These are phyloP conservation scores for Populus ilicifolia DNA, from an alignment of 345 rosid genomes.

Conservation along the genomic window DNA sequence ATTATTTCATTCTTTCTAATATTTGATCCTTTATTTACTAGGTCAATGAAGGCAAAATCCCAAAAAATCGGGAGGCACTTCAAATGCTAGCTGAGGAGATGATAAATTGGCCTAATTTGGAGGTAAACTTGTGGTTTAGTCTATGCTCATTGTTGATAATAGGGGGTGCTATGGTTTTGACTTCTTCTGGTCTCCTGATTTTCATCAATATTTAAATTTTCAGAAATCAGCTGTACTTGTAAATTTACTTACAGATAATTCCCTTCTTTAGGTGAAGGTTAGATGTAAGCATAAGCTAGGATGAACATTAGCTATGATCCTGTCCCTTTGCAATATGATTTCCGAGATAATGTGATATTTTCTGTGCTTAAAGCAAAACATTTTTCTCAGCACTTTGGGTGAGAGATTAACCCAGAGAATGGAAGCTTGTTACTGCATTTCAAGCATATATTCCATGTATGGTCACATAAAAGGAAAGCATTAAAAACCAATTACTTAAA, in stretches of 20 bases:
- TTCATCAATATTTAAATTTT: background rate
- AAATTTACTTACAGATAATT: background rate
- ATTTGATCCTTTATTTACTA: conserved; percentile 24
- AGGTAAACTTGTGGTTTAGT: conserved; percentile 43
- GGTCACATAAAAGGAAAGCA: too few species aligned
- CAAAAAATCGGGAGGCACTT: conserved; percentile 64
- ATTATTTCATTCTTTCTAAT: conserved; percentile 1
- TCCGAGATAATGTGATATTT: too few species aligned
- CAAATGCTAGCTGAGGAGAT: conserved; percentile 79
- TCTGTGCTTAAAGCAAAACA: too few species aligned
- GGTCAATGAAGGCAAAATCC: conserved; percentile 85
- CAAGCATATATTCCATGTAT: too few species aligned
- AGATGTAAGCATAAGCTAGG: too few species aligned
- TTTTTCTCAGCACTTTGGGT: too few species aligned
- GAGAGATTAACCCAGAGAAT: too few species aligned
- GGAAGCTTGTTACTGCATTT: too few species aligned
- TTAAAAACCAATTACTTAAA: too few species aligned
- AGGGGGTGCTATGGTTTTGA: background rate
- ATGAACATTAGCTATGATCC: too few species aligned
- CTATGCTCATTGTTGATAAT: background rate
- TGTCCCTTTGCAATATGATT: too few species aligned
- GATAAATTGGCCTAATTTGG: conserved; percentile 85
- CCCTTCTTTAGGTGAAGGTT: background rate
- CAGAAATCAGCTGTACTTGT: background rate
- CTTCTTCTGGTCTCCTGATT: background rate